phyloP scores from a whole-genome alignment of 495 filamentous ascomycete species.

The Gamarada debralockiae region DNA sequence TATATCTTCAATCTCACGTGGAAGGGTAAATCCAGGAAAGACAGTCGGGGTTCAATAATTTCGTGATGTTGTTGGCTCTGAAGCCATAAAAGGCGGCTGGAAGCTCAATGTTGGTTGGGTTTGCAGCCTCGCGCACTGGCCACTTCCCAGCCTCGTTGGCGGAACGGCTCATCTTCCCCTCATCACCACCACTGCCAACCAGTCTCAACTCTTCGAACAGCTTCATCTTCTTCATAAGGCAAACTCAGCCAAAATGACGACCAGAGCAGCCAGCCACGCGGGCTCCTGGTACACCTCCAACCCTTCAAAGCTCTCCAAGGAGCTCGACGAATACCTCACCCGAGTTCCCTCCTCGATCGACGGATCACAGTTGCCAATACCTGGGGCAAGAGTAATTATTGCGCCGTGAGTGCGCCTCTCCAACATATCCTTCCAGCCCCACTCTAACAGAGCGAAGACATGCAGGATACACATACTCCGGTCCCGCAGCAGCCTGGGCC shows the following conservation, averaged over 20 bases:
- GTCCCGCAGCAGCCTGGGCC: slow-evolving; percentile 89
- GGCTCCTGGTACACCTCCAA: slow-evolving; percentile 84
- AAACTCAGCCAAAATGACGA: slow-evolving; percentile 40
- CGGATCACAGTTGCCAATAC: slow-evolving; percentile 58
- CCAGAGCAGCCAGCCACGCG: slow-evolving; percentile 62
- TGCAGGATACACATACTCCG: slow-evolving; percentile 94
- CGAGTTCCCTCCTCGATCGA: slow-evolving; percentile 64
- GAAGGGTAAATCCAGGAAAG: too few species aligned
- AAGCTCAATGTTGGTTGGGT: too few species aligned
- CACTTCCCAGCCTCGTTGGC: too few species aligned
- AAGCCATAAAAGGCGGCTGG: too few species aligned
- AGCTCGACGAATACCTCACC: slow-evolving; percentile 78
- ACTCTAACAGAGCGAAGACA: slow-evolving; percentile 53
- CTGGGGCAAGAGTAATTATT: slow-evolving; percentile 84
- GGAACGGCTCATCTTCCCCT: too few species aligned
- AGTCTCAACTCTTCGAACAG: background rate
- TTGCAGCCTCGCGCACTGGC: too few species aligned
- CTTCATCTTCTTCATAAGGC: background rate
- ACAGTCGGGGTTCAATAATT: too few species aligned
- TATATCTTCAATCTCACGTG: too few species aligned
- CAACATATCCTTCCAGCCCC: background rate
- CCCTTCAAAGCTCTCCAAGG: slow-evolving; percentile 50
- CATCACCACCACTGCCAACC: too few species aligned
- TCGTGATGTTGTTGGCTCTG: too few species aligned
- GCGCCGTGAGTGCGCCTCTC: slow-evolving; percentile 68